Conservation (phyloP, 768 basidiomycete species). For the Steccherinum ochraceum region DNA sequence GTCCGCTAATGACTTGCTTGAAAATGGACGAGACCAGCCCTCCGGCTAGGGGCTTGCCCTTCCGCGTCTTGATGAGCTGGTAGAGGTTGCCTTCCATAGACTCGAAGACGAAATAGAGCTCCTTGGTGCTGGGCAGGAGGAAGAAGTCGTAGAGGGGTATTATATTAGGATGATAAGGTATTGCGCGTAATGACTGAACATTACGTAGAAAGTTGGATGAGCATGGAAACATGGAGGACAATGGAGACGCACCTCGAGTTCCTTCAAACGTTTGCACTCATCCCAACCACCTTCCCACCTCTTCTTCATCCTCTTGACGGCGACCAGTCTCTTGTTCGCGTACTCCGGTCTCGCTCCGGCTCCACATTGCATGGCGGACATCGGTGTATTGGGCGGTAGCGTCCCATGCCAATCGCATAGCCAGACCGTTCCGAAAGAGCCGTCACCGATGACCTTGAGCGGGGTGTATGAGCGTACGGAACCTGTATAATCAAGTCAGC, state of each 20-base stretch:
- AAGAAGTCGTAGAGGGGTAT: slow-evolving; percentile 99
- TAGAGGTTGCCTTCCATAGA: slow-evolving; percentile 99
- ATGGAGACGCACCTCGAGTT: slow-evolving; percentile 71
- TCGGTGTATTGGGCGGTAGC: slow-evolving; percentile 82
- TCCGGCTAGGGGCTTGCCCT: slow-evolving; percentile 92
- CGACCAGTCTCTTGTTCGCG: slow-evolving; percentile 90
- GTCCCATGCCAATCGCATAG: slow-evolving; percentile 99
- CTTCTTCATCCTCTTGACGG: slow-evolving; percentile 97
- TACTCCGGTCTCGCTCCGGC: slow-evolving; percentile 91
- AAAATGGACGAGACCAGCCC: slow-evolving; percentile 95
- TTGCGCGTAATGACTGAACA: slow-evolving; percentile 82
- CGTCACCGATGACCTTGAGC: slow-evolving; percentile 95
- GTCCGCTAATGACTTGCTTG: slow-evolving; percentile 82
- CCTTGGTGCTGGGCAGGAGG: slow-evolving; percentile 90
- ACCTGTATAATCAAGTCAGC: slow-evolving; percentile 38
- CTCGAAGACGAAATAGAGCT: slow-evolving; percentile 99
- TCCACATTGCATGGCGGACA: slow-evolving; percentile 95
- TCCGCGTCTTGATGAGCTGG: slow-evolving; percentile 96
- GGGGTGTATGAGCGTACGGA: slow-evolving; percentile 88
- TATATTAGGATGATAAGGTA: slow-evolving; percentile 93
- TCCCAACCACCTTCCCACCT: slow-evolving; percentile 98
- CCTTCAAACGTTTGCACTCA: slow-evolving; percentile 91
- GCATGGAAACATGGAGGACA: slow-evolving; percentile 8
- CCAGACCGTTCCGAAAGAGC: slow-evolving; percentile 98
- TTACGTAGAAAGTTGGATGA: slow-evolving; percentile 12